Conservation (phyloP, 306 rosid species). For the Prosopis cineraria region DNA sequence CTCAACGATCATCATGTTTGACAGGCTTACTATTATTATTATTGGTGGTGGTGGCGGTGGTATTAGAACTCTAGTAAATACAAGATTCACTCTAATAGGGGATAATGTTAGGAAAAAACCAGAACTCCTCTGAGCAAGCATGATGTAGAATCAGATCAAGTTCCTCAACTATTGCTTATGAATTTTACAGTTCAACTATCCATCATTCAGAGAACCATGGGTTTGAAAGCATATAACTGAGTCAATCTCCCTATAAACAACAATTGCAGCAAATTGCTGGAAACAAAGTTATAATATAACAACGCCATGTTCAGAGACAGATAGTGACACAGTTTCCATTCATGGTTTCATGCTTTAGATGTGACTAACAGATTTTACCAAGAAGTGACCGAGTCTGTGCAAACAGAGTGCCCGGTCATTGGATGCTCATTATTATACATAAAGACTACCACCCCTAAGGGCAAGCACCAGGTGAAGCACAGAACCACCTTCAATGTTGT, state of each 20-base stretch:
- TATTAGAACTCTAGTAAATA: background rate
- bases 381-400: slow-evolving; percentile 30
- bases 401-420: background rate
- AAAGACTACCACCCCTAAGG: slow-evolving; percentile 58
- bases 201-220: slow-evolving; percentile 23
- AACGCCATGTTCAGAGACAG: slow-evolving; percentile 28
- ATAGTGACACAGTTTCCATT: slow-evolving; percentile 30
- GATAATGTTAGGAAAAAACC: no score
- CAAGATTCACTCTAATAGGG: background rate
- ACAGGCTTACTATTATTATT: background rate
- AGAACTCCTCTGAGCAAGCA: background rate
- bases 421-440: slow-evolving; percentile 12
- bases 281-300: slow-evolving; percentile 26
- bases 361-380: slow-evolving; percentile 39
- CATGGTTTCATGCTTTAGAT: slow-evolving; percentile 34
- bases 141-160: background rate
- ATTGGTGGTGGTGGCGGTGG: no score
- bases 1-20: background rate
- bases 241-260: slow-evolving; percentile 26
- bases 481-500: slow-evolving; percentile 95
- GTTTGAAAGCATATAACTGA: slow-evolving; percentile 31
- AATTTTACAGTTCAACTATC: slow-evolving; percentile 12
- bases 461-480: slow-evolving; percentile 94
- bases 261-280: slow-evolving; percentile 17
- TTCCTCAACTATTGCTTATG: background rate